Evolutionary conservation across 208 protist genomes (phyloP), one percentile per base, ranked within the genome.

Genomic region (Leishmania gerbilli): DNA sequence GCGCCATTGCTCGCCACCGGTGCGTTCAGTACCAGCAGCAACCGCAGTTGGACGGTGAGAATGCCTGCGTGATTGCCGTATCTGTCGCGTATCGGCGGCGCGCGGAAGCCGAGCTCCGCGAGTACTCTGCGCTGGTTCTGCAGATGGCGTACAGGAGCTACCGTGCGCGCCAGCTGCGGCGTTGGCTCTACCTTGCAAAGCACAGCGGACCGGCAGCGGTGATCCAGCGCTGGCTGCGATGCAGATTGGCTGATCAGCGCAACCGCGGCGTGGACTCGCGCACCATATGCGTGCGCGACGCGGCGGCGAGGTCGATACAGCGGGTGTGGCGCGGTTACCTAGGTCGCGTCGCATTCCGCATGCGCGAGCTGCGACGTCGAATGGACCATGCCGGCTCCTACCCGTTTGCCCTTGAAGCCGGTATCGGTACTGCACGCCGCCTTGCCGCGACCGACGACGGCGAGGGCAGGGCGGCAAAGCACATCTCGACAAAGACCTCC

Each of bases 121-220:
- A 89, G 34, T 95, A 94, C 81, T 87, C 93, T 1, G 93, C 90
- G 31, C 67, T 94, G 64, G 88, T 94, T 2, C 85, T 97, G 74
- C 92, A 96, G 79, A 71, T 84, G 17, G 80, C 81, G 42, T 84
- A 86, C 47, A 91, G 92, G 19, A 72, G 84, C 51, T 42, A 76
- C 56, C 55, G 62, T 42, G 90, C 92, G 9, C 86, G 89, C 9
- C 77, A 64, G 9, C 37, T 15, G 17, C 78, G 49, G 45, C 62
- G 53, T 6, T 42, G n/a, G 1, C 80, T 82, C 19, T 77, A 74
- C 42, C 4, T 79, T 5, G 81, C 84, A 58, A 67, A 53, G 13
- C 84, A 91, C 84, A 71, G 4, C 0, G 77, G 78, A 1, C 74
- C 85, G 5, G 89, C 91, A 0, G 45, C 76, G 8, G 5, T 11